Evolutionary conservation across 768 basidiomycete species (phyloP), one percentile per base, ranked within the genome.

Genomic region (Leccinum variicolor): DNA sequence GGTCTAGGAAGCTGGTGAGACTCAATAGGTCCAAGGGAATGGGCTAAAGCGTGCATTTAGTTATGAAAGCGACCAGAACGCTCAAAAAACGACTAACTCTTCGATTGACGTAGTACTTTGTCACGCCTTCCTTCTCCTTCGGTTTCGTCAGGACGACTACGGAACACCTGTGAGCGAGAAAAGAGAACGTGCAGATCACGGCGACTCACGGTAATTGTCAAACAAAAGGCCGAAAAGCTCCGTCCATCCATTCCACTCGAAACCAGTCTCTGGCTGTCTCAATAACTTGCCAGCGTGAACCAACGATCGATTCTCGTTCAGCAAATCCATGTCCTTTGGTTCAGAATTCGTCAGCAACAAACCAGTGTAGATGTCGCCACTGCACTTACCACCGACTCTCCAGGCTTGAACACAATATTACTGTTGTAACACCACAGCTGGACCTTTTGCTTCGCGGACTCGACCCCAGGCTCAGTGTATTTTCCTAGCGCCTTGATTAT

Each of bases 1-100:
- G 81, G 63, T 95, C 92, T 23, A 81, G 84, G 73, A 95, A 93
- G 69, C 86, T 88, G 53, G 90, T 88, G 26, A 95, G 80, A 6
- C 89, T 90, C 13, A 98, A 77, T 4, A 99, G 78, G 65, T 97
- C 94, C 59, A 99, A 76, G 17, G 96, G 95, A 46, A 98, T 92
- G 0, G 96, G 95, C 92, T 96, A 25, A 14, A 19, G 17, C 7
- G 15, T 11, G 43, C 34, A 53, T 13, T 59, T 15, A 34, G 63
- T 53, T 17, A 53, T 43, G 31, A 54, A 39, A 17, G 13, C 11
- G 3, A 19, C 19, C 4, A 28, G 9, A 43, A 21, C 11, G 15
- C 29, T 23, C 1, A 21, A 7, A 14, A 21, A 36, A 48, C 13
- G 19, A 73, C 86, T 64, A 68, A 92, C 94, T 64, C 91, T 77